Percentiles rank a stretch among this genome's conserved stretches.
These are phyloP conservation scores for Acacia confusa DNA, from an alignment of 306 rosid genomes.

Conservation along the genomic window DNA sequence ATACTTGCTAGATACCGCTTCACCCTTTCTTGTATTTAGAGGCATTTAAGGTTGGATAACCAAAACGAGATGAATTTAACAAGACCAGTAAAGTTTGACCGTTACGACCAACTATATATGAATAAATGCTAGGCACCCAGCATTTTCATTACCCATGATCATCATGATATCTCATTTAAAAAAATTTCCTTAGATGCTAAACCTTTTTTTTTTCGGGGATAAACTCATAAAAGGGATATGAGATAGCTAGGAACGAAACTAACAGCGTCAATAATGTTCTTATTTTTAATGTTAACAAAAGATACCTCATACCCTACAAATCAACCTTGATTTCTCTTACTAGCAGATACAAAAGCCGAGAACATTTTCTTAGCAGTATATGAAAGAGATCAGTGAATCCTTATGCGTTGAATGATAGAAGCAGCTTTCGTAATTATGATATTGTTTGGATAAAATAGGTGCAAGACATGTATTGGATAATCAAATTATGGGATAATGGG, in stretches of 20 bases:
- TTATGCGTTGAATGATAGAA: neutral
- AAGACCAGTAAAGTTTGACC: neutral
- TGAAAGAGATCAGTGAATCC: neutral
- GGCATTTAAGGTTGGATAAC: neutral
- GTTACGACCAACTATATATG: neutral
- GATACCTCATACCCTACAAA: neutral
- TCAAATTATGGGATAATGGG: constrained; percentile 3
- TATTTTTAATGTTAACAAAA: neutral
- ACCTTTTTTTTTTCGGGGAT: neutral
- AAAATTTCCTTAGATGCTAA: neutral
- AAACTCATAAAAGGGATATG: neutral
- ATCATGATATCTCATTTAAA: neutral
- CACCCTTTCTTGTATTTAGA: neutral
- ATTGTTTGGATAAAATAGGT: neutral
- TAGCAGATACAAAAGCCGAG: neutral
- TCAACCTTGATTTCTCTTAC: neutral
- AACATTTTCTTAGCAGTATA: neutral
- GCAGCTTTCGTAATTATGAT: neutral
- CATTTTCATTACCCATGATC: neutral
- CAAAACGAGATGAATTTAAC: neutral
- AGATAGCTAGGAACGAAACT: neutral
- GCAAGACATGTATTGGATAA: neutral
- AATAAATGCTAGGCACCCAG: neutral
- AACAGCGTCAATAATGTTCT: neutral
- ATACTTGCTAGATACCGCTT: no score